A percentile compares a stretch with the other conserved stretches of the same genome.
Conservation (phyloP, 352 stramenopile genomes). For the Halophytophthora polymorphica region DNA sequence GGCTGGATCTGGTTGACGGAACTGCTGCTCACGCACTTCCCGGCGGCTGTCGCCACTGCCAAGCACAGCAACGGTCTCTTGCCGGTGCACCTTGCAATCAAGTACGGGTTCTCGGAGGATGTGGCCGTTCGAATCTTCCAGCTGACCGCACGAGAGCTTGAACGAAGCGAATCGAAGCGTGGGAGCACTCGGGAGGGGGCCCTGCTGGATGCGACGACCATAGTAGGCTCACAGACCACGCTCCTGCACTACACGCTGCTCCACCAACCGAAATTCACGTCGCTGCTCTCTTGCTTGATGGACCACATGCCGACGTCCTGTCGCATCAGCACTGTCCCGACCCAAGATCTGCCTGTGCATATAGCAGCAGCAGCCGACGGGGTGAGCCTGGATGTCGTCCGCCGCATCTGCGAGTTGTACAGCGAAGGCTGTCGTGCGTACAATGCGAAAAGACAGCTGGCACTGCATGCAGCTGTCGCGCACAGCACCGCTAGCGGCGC, state of each 20-base stretch:
- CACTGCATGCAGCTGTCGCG: slow-evolving; percentile 45
- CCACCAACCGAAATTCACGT: slow-evolving; percentile 26
- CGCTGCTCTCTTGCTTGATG: slow-evolving; percentile 34
- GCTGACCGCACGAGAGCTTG: slow-evolving; percentile 10
- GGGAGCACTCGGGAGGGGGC: neutral
- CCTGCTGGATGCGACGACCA: slow-evolving; percentile 22
- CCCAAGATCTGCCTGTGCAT: slow-evolving; percentile 48
- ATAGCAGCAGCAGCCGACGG: slow-evolving; percentile 26
- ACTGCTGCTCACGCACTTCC: slow-evolving; percentile 17
- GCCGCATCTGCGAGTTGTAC: slow-evolving; percentile 27
- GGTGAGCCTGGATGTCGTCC: slow-evolving; percentile 15
- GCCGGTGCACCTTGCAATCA: slow-evolving; percentile 43
- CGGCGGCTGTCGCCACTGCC: slow-evolving; percentile 13
- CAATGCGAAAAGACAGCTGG: slow-evolving; percentile 39
- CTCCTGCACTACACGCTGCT: slow-evolving; percentile 60
- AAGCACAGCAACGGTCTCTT: slow-evolving; percentile 29
- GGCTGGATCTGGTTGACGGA: slow-evolving; percentile 33
- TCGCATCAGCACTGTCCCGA: slow-evolving; percentile 18
- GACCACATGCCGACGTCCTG: slow-evolving; percentile 26
- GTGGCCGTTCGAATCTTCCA: slow-evolving; percentile 17
- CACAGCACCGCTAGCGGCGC: slow-evolving; percentile 9
- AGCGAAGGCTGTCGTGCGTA: slow-evolving; percentile 34
- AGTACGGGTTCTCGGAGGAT: slow-evolving; percentile 29
- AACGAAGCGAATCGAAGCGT: neutral
- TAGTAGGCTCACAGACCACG: slow-evolving; percentile 36